Evolutionary conservation across 2,329 filamentous ascomycete species (phyloP).

Genomic region (Sporothrix mexicana): DNA sequence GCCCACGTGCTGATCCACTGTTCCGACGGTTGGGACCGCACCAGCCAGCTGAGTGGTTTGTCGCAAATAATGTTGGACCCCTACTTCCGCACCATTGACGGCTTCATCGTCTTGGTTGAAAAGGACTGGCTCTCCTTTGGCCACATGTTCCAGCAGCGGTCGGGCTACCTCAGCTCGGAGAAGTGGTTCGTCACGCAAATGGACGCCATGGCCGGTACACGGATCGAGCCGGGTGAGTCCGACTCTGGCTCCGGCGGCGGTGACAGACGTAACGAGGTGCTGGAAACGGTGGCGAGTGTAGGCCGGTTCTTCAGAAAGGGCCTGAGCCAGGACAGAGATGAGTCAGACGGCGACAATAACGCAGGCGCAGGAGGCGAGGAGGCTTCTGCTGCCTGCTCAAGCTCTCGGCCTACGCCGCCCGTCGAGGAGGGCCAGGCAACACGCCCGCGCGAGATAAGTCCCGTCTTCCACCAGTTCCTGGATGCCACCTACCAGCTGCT

Average conservation of each 20-base stretch:
- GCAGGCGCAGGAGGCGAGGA: slow-evolving; percentile 48
- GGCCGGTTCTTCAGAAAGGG: slow-evolving; percentile 90
- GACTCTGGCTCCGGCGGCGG: slow-evolving; percentile 35
- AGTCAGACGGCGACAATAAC: slow-evolving; percentile 64
- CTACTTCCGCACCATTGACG: slow-evolving; percentile 91
- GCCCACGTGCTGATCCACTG: slow-evolving; percentile 97
- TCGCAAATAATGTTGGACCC: slow-evolving; percentile 94
- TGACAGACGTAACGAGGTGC: slow-evolving; percentile 70
- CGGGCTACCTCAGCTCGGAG: slow-evolving; percentile 84
- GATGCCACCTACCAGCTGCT: slow-evolving; percentile 91
- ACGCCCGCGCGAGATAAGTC: slow-evolving; percentile 86
- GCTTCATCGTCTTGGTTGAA: slow-evolving; percentile 91
- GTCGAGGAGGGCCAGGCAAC: slow-evolving; percentile 69
- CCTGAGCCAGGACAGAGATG: slow-evolving; percentile 63
- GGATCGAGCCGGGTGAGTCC: slow-evolving; percentile 65
- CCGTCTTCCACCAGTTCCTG: slow-evolving; percentile 96
- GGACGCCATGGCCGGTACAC: slow-evolving; percentile 71
- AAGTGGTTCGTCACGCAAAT: slow-evolving; percentile 93
- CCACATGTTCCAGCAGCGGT: slow-evolving; percentile 95
- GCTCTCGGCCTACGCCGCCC: slow-evolving; percentile 8
- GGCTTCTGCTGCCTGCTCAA: slow-evolving; percentile 39
- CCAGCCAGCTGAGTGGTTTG: slow-evolving; percentile 89
- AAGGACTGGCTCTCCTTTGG: slow-evolving; percentile 99
- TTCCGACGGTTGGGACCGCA: slow-evolving; percentile 98
- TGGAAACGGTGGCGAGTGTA: slow-evolving; percentile 84